phyloP scores from a whole-genome alignment of 2,329 filamentous ascomycete species.

The Colletotrichum aenigma region DNA sequence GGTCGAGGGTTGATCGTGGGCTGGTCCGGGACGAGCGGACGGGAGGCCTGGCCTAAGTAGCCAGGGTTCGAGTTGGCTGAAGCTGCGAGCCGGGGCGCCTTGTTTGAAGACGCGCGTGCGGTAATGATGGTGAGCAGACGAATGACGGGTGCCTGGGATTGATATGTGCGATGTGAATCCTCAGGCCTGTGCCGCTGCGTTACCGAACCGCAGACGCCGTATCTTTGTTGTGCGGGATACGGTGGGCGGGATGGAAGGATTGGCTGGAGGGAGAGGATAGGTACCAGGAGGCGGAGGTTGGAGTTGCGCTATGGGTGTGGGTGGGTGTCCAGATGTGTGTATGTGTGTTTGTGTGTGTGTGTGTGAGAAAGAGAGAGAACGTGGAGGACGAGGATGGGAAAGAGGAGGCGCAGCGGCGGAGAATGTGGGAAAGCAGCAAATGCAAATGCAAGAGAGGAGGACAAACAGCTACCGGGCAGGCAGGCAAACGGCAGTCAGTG shows the following conservation, averaged over 20 bases:
- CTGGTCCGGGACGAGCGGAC: conserved; percentile 16
- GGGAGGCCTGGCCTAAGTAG: conserved; percentile 2
- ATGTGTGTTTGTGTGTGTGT: neutral
- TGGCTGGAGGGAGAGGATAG: neutral
- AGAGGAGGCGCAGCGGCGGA: neutral
- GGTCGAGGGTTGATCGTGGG: conserved; percentile 3
- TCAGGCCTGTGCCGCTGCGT: neutral
- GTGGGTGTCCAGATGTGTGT: neutral
- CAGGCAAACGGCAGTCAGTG: neutral
- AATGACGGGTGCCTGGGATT: conserved; percentile 4
- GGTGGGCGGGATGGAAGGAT: neutral
- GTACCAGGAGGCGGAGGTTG: neutral
- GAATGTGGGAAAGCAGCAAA: neutral
- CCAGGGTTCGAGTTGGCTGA: neutral
- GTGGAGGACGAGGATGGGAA: neutral
- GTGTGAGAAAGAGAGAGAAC: neutral
- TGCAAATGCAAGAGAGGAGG: neutral
- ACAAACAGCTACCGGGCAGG: neutral
- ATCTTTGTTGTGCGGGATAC: neutral
- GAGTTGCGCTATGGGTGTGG: neutral
- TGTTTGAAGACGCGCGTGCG: conserved; percentile 3
- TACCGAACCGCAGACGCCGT: neutral
- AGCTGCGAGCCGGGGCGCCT: conserved; percentile 2
- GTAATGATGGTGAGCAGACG: neutral
- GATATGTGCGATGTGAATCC: neutral